phyloP scores from a whole-genome alignment of 2,329 filamentous ascomycete species.

The Xylariaceae sp. region DNA sequence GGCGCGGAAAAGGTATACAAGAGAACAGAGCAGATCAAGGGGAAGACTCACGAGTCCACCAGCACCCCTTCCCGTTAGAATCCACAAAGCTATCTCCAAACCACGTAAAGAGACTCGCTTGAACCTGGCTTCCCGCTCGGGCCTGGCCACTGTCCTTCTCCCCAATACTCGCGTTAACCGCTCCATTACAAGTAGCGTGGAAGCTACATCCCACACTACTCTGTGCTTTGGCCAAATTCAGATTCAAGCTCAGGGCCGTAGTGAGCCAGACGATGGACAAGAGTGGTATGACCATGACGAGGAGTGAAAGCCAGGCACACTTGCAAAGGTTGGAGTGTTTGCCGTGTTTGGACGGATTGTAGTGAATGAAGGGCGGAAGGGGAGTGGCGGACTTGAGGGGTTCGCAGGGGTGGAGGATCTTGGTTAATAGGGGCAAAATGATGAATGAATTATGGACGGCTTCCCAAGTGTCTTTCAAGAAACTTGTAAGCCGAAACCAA shows the following conservation, averaged over 20 bases:
- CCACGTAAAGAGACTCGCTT: conserved; percentile 52
- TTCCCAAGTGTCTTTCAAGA: too few species aligned
- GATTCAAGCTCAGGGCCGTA: conserved; percentile 6
- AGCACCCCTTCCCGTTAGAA: conserved; percentile 56
- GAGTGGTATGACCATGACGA: conserved; percentile 24
- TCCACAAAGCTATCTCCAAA: conserved; percentile 55
- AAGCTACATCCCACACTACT: conserved; percentile 48
- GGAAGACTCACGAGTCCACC: conserved; percentile 52
- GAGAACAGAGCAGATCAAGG: background rate
- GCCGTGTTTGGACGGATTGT: background rate
- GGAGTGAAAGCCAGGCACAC: too few species aligned
- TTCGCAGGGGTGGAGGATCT: background rate
- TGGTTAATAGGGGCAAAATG: too few species aligned
- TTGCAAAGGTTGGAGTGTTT: background rate
- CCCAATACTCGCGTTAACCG: conserved; percentile 51
- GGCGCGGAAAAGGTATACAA: background rate
- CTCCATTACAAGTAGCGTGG: conserved; percentile 48
- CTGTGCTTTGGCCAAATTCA: background rate
- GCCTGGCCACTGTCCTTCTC: conserved; percentile 62
- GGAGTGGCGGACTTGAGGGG: background rate
- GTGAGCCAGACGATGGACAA: conserved; percentile 20
- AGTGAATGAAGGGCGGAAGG: background rate
- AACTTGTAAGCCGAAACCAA: too few species aligned
- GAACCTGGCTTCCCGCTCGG: conserved; percentile 51
- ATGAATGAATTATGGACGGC: too few species aligned